Base-by-base conservation (phyloP, 805 yeast species). In the Nakazawaea wickerhamii region DNA sequence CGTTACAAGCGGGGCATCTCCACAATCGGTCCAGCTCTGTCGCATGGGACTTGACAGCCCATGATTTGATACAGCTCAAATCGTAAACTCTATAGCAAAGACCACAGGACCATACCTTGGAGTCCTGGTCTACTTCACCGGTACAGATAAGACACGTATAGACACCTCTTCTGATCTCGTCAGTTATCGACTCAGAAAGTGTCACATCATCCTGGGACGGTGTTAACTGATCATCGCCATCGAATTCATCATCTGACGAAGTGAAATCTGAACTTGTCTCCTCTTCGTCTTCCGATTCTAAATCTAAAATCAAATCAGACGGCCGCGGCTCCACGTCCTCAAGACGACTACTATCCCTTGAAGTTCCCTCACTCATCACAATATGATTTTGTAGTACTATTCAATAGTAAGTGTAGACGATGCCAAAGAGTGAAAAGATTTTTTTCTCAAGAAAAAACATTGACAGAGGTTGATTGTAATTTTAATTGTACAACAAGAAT, bases 131-230 rank as follows among this genome's bases (percentile, higher is more conserved):
- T 46, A 91, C 72, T 49, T 87, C 91, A 28, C 84, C 81, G 0
- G 95, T 85, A 61, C 99, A 91, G 10, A 91, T 87, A 58, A 91
- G 68, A 62, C 99, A 91, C 1, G 77, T 72, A 55, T 91, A 90
- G 1, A 73, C 70, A n/a, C 86, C 90, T 10, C 75, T 71, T 34
- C 68, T 70, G 36, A 84, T 75, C 51, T 85, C 93, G 23, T 63
- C 64, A 34, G 70, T 53, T 34, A 82, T 77, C n/a, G 70, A 59
- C 20, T 65, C 51, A 9, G 70, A 54, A 15, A 66, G 53, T 22
- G 53, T 57, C 23, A 58, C 67, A 23, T 53, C 57, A 41, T 55
- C 62, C 45, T 45, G 46, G 14, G 2, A 48, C 49, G 5, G 15
- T 22, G 9, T 22, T 27, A 13, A 13, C 14, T 10, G 6, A 28